phyloP scores from a whole-genome alignment of 495 filamentous ascomycete genomes.

The Aspergillus campestris region DNA sequence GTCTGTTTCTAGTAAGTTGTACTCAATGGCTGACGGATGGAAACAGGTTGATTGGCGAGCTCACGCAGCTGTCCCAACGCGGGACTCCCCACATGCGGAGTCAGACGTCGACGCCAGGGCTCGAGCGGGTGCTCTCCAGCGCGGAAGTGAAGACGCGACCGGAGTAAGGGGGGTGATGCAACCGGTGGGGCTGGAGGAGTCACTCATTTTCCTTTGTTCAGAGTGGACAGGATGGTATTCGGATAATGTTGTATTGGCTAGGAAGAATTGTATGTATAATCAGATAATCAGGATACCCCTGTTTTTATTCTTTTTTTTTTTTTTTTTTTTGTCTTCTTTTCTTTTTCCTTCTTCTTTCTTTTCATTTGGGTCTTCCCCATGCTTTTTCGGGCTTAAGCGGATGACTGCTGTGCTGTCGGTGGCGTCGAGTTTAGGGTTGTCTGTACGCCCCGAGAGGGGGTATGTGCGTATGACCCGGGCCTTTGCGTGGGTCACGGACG shows the following conservation, averaged over 20 bases:
- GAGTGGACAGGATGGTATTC: conserved; percentile 3
- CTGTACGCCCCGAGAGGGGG: no score
- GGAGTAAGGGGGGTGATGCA: not conserved
- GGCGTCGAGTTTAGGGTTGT: no score
- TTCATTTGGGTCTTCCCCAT: not conserved
- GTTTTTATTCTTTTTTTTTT: conserved; percentile 4
- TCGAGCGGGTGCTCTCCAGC: conserved; percentile 13
- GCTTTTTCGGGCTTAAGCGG: not conserved
- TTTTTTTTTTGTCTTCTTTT: conserved; percentile 4
- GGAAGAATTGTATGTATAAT: conserved; percentile 27
- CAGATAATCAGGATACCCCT: conserved; percentile 35
- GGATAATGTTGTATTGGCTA: conserved; percentile 15
- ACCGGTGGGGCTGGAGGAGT: no score
- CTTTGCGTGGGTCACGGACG: no score
- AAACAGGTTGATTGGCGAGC: conserved; percentile 34
- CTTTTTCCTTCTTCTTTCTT: not conserved
- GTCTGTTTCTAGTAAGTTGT: no score
- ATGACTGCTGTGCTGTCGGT: no score
- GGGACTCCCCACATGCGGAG: conserved; percentile 27
- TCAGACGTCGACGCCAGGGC: conserved; percentile 26
- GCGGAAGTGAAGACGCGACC: conserved; percentile 11
- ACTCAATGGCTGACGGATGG: not conserved
- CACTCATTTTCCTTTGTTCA: conserved; percentile 12
- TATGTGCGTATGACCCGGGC: no score
- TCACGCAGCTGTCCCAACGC: conserved; percentile 30